These are phyloP conservation scores for Xylaria sp. DNA, from an alignment of 2,329 filamentous ascomycete species.

Conservation along the genomic window DNA sequence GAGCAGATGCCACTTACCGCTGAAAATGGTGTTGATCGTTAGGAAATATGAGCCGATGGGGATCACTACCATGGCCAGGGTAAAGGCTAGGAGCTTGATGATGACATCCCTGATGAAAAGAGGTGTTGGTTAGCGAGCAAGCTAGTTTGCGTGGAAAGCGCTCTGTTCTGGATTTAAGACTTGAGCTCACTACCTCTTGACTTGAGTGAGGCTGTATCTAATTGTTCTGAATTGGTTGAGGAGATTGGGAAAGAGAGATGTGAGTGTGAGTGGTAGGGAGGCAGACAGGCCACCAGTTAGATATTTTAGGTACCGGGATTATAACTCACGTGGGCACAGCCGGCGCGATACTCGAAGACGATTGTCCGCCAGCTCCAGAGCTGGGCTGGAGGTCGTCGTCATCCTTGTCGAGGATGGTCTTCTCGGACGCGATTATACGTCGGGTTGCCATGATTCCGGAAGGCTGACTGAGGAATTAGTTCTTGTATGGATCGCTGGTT, in stretches of 20 bases:
- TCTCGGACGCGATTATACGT: slow-evolving; percentile 73
- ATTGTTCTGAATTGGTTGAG: neutral
- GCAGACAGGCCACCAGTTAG: neutral
- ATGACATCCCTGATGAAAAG: slow-evolving; percentile 75
- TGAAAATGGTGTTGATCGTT: slow-evolving; percentile 80
- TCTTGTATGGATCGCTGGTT: slow-evolving; percentile 3
- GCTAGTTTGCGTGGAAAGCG: too few species aligned
- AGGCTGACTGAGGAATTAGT: neutral
- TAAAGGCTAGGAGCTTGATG: slow-evolving; percentile 88
- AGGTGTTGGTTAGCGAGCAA: slow-evolving; percentile 12
- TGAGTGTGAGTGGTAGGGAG: neutral
- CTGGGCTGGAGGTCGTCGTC: slow-evolving; percentile 55
- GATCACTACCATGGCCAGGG: slow-evolving; percentile 86
- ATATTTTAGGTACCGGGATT: neutral
- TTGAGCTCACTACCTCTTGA: neutral
- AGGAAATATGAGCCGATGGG: slow-evolving; percentile 92
- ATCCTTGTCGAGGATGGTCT: slow-evolving; percentile 72
- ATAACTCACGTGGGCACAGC: slow-evolving; percentile 80
- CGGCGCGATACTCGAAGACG: slow-evolving; percentile 75
- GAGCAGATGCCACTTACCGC: slow-evolving; percentile 64
- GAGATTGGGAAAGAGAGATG: neutral
- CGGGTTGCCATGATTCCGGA: slow-evolving; percentile 72
- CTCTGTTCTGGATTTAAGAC: too few species aligned
- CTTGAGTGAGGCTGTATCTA: neutral
- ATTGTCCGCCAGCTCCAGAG: slow-evolving; percentile 59